Evolutionary conservation across 257 asterid genomes (phyloP).

Genomic region (Gentiana straminea): DNA sequence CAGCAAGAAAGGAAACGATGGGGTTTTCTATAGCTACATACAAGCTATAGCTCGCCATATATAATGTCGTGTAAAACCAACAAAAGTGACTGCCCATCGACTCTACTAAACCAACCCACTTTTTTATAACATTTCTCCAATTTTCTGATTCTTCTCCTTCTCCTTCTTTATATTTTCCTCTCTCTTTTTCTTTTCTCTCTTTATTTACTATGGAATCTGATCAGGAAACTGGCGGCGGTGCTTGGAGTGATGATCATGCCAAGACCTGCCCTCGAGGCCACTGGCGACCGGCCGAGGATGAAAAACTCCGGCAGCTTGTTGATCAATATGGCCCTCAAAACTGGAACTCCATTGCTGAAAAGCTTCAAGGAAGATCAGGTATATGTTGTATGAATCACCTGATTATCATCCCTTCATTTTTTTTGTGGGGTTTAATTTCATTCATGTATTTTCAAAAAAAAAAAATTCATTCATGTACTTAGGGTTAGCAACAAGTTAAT

Average conservation of each 20-base stretch:
- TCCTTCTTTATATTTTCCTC: constrained; percentile 2
- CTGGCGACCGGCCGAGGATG: constrained; percentile 95
- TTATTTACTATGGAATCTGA: constrained; percentile 19
- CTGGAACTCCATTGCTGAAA: constrained; percentile 96
- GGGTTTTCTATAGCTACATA: constrained; percentile 11
- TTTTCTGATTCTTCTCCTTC: constrained; percentile 7
- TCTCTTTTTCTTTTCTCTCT: constrained; percentile 10
- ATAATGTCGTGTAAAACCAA: constrained; percentile 50
- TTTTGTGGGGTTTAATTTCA: not conserved
- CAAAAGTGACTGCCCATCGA: constrained; percentile 38
- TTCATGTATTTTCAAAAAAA: no score
- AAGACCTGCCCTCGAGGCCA: constrained; percentile 79
- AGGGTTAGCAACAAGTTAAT: no score
- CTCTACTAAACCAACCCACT: constrained; percentile 29
- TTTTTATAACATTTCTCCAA: not conserved
- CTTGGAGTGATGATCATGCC: constrained; percentile 32
- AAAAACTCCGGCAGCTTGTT: constrained; percentile 67
- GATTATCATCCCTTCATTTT: not conserved
- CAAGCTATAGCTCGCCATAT: constrained; percentile 46
- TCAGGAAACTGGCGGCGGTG: constrained; percentile 27
- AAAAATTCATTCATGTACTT: no score
- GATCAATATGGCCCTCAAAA: constrained; percentile 82
- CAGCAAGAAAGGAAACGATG: constrained; percentile 18
- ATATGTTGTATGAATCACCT: constrained; percentile 9
- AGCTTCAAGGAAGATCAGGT: constrained; percentile 97